Evolutionary conservation across 2,329 filamentous ascomycete species (phyloP).

Genomic region (Exophiala sideris): DNA sequence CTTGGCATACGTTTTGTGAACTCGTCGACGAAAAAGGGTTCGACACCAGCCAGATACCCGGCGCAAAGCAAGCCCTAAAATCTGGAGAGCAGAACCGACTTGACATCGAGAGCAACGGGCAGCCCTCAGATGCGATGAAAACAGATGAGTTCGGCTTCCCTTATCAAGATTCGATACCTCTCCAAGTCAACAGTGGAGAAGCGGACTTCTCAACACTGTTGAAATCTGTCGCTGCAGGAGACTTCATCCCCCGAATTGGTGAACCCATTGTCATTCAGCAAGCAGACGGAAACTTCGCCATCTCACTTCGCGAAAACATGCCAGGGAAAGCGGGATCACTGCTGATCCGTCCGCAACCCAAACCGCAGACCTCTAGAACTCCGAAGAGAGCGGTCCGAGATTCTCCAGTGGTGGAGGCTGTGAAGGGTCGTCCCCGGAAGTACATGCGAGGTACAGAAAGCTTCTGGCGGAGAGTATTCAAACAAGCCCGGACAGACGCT

Average conservation of each 20-base stretch:
- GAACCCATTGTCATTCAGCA: constrained; percentile 37
- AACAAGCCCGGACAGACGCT: constrained; percentile 16
- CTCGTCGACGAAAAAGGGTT: constrained; percentile 48
- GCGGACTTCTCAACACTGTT: constrained; percentile 44
- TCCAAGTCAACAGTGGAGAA: constrained; percentile 41
- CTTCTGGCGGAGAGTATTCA: constrained; percentile 27
- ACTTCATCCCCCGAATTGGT: constrained; percentile 35
- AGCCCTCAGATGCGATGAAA: neutral
- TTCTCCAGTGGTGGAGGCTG: neutral
- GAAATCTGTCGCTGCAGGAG: constrained; percentile 31
- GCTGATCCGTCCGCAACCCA: neutral
- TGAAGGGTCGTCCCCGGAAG: constrained; percentile 28
- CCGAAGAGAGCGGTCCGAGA: neutral
- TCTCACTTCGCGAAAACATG: constrained; percentile 3
- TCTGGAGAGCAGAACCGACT: neutral
- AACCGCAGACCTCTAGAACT: neutral
- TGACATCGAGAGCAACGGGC: neutral
- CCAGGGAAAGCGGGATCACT: neutral
- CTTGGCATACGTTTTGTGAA: constrained; percentile 50
- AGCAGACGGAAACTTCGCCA: constrained; percentile 31
- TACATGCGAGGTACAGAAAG: constrained; percentile 28
- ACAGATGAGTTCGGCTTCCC: constrained; percentile 50
- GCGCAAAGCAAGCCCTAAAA: constrained; percentile 13
- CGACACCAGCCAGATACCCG: constrained; percentile 14
- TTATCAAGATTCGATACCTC: constrained; percentile 31